Base-by-base conservation (phyloP, 805 yeast genomes). In the Alloascoidea africana region DNA sequence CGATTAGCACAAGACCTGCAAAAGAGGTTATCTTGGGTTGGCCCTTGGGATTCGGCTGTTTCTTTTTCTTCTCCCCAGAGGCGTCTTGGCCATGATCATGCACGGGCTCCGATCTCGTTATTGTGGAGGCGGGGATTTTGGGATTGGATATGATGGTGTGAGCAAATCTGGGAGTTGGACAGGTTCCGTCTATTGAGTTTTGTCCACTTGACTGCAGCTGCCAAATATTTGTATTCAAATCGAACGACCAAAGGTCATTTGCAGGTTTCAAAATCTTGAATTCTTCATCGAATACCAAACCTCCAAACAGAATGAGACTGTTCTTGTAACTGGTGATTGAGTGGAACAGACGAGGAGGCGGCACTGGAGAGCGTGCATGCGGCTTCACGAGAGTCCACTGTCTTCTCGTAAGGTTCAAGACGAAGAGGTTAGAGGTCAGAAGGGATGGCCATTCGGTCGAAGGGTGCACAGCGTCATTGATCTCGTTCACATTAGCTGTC, bases 201-300 rank as follows among this genome's bases (percentile, higher is more conserved):
- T 8, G n/a, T 8, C 30, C 30, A 23, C 13, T 23, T 23, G 30
- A 23, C n/a, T 8, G n/a, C 13, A 23, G 30, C n/a, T 23, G 30
- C 30, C 30, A 23, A 23, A 23, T 23, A 23, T 23, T 23, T 23
- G 30, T 23, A 23, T 23, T 23, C n/a, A 23, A 23, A 23, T 23
- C 30, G n/a, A 23, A 23, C 8, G 30, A 23, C 30, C 30, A 23
- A 8, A 23, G n/a, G 30, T 23, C 30, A 23, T 23, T 23, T 8
- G 30, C 8, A 23, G 30, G 30, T n/a, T n/a, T 23, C n/a, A 23
- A 23, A 23, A 8, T 8, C 13, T 23, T 23, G 30, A 8, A 23
- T 23, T 23, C 30, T 23, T 23, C n/a, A 23, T 23, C 30, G n/a
- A 23, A 23, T 8, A 23, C n/a, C 13, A 23, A 8, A 23, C 30